Percentiles rank a stretch among this genome's conserved stretches.
Conservation (phyloP, 306 rosid genomes). For the Prunus davidiana region DNA sequence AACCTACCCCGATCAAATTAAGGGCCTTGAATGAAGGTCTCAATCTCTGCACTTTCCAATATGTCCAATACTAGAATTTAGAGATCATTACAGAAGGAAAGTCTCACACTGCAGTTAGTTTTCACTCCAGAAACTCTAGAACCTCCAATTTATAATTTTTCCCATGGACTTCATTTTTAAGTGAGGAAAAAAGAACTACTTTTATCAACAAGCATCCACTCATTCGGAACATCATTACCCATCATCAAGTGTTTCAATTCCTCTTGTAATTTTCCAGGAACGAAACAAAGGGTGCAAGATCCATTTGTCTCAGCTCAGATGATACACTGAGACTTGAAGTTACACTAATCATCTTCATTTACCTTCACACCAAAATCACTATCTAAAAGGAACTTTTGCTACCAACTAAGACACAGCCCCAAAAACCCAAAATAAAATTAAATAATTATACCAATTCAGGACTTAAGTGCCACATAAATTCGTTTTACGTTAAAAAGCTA, state of each 20-base stretch:
- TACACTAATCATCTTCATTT: not conserved
- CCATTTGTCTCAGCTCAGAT: not conserved
- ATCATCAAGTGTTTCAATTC: not conserved
- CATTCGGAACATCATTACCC: not conserved
- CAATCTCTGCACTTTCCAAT: not conserved
- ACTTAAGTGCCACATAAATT: not conserved
- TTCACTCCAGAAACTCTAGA: not conserved
- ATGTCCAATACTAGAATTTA: not conserved
- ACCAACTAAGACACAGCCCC: not conserved
- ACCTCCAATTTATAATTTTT: not conserved
- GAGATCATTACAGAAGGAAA: not conserved
- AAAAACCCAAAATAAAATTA: not conserved
- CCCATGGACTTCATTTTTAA: not conserved
- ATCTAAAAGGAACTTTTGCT: not conserved
- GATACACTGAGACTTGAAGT: not conserved
- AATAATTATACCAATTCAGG: not conserved
- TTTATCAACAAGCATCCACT: not conserved
- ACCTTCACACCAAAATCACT: not conserved
- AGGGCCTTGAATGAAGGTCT: not conserved
- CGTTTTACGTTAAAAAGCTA: not conserved
- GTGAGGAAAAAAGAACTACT: not conserved
- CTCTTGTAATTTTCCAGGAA: not conserved
- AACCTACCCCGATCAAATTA: not conserved
- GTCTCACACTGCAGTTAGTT: not conserved
- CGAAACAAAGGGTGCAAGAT: not conserved